phyloP scores from a whole-genome alignment of 2,329 filamentous ascomycete genomes.

The Pseudonectria buxi region DNA sequence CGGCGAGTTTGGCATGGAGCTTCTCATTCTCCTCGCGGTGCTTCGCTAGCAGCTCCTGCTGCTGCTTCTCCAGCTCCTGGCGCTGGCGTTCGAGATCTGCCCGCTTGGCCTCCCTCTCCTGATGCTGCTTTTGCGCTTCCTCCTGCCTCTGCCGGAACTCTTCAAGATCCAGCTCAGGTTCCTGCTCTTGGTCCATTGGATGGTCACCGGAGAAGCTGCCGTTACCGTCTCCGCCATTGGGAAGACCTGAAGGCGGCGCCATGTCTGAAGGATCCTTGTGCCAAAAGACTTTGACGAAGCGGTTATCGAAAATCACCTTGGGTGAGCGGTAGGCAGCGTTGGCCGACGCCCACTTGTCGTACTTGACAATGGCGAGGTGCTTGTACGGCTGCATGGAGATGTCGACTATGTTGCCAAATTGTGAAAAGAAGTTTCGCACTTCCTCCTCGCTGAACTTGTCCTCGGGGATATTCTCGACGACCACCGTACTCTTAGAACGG shows the following conservation, averaged over 20 bases:
- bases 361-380: constrained; percentile 64
- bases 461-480: constrained; percentile 71
- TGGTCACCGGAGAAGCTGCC: constrained; percentile 21
- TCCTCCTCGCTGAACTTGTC: constrained; percentile 60
- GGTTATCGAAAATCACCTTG: constrained; percentile 76
- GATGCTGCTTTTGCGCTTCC: constrained; percentile 62
- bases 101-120: constrained; percentile 57
- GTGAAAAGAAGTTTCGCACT: constrained; percentile 61
- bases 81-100: constrained; percentile 56
- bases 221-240: too few relatives aligned
- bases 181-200: constrained; percentile 19
- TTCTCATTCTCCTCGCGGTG: constrained; percentile 62
- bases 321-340: constrained; percentile 68
- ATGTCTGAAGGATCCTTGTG: constrained; percentile 47
- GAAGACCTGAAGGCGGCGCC: constrained; percentile 19
- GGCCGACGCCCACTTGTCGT: constrained; percentile 57
- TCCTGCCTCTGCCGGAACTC: constrained; percentile 63
- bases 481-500: constrained; percentile 58
- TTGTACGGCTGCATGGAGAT: constrained; percentile 61
- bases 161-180: constrained; percentile 59
- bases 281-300: constrained; percentile 83
- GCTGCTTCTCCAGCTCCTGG: constrained; percentile 58
- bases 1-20: constrained; percentile 48
- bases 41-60: constrained; percentile 53
- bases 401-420: constrained; percentile 61